Percentiles rank a stretch among this genome's conserved stretches.
Conservation (phyloP, 2,329 filamentous ascomycete genomes). For the Pseudopyricularia cyperi region DNA sequence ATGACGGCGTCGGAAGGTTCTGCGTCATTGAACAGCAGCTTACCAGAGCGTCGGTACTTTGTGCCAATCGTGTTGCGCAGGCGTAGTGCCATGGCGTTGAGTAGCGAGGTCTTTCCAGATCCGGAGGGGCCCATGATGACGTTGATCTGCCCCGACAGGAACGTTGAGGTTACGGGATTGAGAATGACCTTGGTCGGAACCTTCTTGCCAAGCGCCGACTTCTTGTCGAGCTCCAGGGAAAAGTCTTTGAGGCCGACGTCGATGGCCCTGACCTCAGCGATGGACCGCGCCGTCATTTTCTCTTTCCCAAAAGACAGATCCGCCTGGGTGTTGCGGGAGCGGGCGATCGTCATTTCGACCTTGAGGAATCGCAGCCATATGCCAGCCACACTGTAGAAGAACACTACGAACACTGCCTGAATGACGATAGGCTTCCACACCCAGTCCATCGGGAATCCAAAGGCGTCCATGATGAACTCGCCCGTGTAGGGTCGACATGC, state of each 20-base stretch:
- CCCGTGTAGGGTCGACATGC: conserved; percentile 58
- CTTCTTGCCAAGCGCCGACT: conserved; percentile 35
- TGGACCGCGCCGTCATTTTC: conserved; percentile 43
- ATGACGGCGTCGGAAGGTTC: conserved; percentile 56
- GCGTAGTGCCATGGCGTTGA: conserved; percentile 53
- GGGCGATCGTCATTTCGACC: conserved; percentile 57
- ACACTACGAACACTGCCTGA: conserved; percentile 45
- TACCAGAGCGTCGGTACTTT: conserved; percentile 46
- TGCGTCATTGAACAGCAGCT: conserved; percentile 57
- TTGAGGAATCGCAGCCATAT: conserved; percentile 50
- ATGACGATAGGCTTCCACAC: conserved; percentile 52
- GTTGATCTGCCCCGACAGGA: conserved; percentile 41
- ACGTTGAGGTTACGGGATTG: conserved; percentile 51
- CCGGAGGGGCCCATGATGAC: conserved; percentile 67
- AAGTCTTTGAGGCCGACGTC: conserved; percentile 53
- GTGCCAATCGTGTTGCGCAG: conserved; percentile 40
- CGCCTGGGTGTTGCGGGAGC: conserved; percentile 42
- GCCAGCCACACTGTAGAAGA: conserved; percentile 49
- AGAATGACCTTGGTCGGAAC: conserved; percentile 47
- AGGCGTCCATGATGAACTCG: conserved; percentile 51
- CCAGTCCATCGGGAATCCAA: conserved; percentile 58
- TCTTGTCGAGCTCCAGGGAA: conserved; percentile 50
- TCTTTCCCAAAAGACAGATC: conserved; percentile 60
- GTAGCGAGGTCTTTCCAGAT: conserved; percentile 61
- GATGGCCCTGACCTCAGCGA: conserved; percentile 42